These are phyloP conservation scores for Saussurea involucrata DNA, from an alignment of 129 eudicot genomes.

Conservation along the genomic window DNA sequence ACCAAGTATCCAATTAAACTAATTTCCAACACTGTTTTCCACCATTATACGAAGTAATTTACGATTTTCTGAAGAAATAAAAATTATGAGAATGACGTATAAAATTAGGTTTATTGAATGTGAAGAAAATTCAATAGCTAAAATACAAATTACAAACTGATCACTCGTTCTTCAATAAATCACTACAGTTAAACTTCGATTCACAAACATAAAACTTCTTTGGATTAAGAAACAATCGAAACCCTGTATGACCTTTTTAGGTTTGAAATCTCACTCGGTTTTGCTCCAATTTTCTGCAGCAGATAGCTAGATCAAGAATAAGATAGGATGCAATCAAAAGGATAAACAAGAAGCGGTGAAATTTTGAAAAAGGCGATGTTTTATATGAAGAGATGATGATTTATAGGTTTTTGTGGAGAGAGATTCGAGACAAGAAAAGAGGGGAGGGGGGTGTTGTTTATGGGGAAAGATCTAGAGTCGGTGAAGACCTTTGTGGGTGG, in stretches of 20 bases:
- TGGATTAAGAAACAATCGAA: background rate
- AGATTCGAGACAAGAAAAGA: background rate
- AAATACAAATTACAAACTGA: background rate
- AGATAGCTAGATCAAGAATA: background rate
- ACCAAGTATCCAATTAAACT: background rate
- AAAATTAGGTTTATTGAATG: background rate
- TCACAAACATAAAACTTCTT: background rate
- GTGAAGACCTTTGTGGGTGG: slow-evolving; percentile 4
- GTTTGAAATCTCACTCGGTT: background rate
- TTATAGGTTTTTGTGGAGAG: slow-evolving; percentile 14
- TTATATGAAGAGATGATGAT: slow-evolving; percentile 13
- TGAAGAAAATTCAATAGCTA: background rate
- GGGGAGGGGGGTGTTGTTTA: background rate
- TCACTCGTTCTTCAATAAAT: background rate
- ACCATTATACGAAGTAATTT: background rate
- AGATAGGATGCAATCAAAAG: background rate
- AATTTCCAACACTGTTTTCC: background rate
- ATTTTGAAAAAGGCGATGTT: background rate
- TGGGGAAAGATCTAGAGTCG: background rate
- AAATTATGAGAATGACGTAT: background rate
- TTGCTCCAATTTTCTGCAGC: background rate
- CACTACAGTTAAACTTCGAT: background rate
- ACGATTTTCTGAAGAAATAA: background rate
- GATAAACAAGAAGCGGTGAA: background rate
- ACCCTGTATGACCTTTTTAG: background rate